Conservation (phyloP, 768 basidiomycete species). For the Rhodotorula babjevae region DNA sequence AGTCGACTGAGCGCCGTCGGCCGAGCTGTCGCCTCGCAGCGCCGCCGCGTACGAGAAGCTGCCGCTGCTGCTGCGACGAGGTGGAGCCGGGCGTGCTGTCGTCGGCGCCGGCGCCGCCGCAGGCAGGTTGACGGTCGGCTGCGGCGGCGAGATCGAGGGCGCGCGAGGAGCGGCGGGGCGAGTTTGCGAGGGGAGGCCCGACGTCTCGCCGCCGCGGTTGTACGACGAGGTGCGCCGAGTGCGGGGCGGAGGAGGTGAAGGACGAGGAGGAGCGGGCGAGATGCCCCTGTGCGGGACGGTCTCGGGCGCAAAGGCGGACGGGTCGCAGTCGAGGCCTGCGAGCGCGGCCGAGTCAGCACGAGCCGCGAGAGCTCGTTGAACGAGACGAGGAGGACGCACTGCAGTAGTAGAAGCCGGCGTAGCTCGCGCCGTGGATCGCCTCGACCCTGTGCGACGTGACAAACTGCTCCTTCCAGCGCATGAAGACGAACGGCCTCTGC, state of each 20-base stretch:
- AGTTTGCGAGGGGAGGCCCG: neutral
- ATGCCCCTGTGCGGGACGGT: constrained; percentile 46
- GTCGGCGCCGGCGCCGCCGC: neutral
- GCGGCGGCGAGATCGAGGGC: no score
- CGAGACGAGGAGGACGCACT: neutral
- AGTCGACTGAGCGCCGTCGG: neutral
- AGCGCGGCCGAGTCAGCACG: constrained; percentile 43
- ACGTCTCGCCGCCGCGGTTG: neutral
- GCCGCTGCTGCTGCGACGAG: constrained; percentile 41
- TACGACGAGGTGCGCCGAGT: neutral
- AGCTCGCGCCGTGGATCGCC: constrained; percentile 27
- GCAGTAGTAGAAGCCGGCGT: constrained; percentile 83
- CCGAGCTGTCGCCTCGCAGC: neutral
- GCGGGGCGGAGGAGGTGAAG: neutral
- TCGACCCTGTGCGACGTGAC: constrained; percentile 71
- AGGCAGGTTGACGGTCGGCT: neutral
- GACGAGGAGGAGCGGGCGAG: constrained; percentile 46
- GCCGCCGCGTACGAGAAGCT: constrained; percentile 22
- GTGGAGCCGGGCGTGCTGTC: constrained; percentile 40
- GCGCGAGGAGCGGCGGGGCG: neutral
- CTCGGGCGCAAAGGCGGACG: constrained; percentile 51
- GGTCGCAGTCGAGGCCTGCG: constrained; percentile 74
- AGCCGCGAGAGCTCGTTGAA: no score
- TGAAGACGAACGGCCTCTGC: constrained; percentile 59
- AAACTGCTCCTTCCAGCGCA: constrained; percentile 96